These are phyloP conservation scores for Cystofilobasidium capitatum DNA, from an alignment of 768 basidiomycete genomes.

Conservation along the genomic window DNA sequence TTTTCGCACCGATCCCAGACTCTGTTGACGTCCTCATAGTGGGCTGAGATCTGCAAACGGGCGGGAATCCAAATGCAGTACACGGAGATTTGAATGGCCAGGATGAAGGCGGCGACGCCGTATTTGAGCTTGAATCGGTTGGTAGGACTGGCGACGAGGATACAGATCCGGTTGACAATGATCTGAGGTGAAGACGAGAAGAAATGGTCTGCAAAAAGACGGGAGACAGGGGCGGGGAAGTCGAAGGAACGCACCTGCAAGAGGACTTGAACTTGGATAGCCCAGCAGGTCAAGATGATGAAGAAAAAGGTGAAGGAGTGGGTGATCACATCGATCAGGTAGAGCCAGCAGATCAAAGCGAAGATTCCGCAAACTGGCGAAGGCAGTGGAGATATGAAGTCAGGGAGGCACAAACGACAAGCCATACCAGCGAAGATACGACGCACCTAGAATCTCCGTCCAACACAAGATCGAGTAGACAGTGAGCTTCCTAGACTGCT, in stretches of 20 bases:
- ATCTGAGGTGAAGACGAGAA: background rate
- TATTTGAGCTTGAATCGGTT: background rate
- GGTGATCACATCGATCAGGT: background rate
- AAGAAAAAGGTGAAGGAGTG: background rate
- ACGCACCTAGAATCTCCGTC: background rate
- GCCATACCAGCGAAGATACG: background rate
- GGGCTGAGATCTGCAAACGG: background rate
- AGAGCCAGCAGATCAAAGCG: background rate
- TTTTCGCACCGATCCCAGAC: constrained; percentile 11
- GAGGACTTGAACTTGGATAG: constrained; percentile 1
- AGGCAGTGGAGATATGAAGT: background rate
- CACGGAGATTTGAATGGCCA: background rate
- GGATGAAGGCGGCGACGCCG: background rate
- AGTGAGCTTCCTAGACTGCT: background rate
- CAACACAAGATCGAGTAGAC: background rate
- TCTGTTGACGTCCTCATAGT: background rate
- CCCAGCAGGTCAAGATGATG: background rate
- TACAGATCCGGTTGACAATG: background rate
- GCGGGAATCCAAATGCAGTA: constrained; percentile 6
- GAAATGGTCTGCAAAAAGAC: background rate
- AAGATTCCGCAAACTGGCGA: background rate
- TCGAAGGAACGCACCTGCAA: background rate
- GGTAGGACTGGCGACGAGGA: background rate
- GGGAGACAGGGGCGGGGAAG: background rate
- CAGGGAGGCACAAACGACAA: background rate